These are phyloP conservation scores for Calonectria montana DNA, from an alignment of 2,329 filamentous ascomycete genomes.

Conservation along the genomic window DNA sequence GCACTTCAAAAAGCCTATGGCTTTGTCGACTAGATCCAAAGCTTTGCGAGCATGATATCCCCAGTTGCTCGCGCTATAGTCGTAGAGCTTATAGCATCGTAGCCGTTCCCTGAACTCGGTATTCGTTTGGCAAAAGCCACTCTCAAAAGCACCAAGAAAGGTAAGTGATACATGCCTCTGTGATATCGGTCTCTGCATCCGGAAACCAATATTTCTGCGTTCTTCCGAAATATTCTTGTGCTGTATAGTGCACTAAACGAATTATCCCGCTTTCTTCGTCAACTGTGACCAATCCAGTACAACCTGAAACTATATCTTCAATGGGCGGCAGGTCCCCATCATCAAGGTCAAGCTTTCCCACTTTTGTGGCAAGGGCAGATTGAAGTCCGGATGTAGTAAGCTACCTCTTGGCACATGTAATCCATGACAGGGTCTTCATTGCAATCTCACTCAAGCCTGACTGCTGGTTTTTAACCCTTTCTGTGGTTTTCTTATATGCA, in stretches of 20 bases:
- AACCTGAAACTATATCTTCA: slow-evolving; percentile 49
- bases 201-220: slow-evolving; percentile 42
- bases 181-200: not conserved
- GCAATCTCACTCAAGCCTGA: slow-evolving; percentile 47
- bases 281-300: slow-evolving; percentile 54
- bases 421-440: slow-evolving; percentile 51
- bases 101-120: not conserved
- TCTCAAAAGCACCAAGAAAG: not conserved
- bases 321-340: slow-evolving; percentile 46
- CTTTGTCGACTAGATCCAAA: too few relatives aligned
- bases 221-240: slow-evolving; percentile 54
- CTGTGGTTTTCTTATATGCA: not conserved
- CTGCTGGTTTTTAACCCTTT: slow-evolving; percentile 47
- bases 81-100: not conserved
- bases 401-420: slow-evolving; percentile 48
- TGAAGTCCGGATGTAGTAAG: slow-evolving; percentile 50
- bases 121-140: not conserved
- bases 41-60: not conserved
- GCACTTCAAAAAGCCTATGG: too few relatives aligned
- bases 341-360: slow-evolving; percentile 42
- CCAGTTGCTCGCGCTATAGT: not conserved
- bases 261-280: slow-evolving; percentile 51
- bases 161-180: not conserved
- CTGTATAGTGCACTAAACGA: slow-evolving; percentile 56
- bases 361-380: slow-evolving; percentile 53